phyloP scores from a whole-genome alignment of 768 basidiomycete species.

The Pisolithus microcarpus region DNA sequence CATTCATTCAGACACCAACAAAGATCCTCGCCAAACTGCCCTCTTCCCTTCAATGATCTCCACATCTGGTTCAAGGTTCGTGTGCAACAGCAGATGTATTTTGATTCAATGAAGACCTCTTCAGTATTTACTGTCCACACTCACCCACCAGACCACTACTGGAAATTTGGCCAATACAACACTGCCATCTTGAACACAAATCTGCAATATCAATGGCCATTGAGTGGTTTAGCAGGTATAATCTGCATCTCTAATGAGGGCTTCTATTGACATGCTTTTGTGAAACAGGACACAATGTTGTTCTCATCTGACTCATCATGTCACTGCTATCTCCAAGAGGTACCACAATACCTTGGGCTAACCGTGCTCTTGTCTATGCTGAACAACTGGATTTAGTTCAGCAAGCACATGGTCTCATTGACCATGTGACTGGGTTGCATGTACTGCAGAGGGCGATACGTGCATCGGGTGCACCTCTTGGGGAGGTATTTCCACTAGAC shows the following conservation, averaged over 20 bases:
- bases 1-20: no score
- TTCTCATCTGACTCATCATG: constrained; percentile 14
- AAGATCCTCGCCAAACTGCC: no score
- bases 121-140: constrained; percentile 13
- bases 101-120: not conserved
- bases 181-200: constrained; percentile 14
- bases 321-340: not conserved
- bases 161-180: constrained; percentile 17
- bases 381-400: constrained; percentile 20
- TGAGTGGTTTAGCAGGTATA: constrained; percentile 8
- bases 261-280: not conserved
- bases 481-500: constrained; percentile 4
- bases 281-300: constrained; percentile 8
- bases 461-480: not conserved
- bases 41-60: no score
- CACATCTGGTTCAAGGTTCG: no score
- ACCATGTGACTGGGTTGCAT: not conserved
- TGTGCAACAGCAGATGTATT: no score
- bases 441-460: constrained; percentile 1
- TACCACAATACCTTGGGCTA: not conserved
- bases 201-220: constrained; percentile 11
- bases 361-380: constrained; percentile 19
- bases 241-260: not conserved
- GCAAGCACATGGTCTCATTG: constrained; percentile 5
- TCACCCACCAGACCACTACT: constrained; percentile 11